These are phyloP conservation scores for Gardenia jasminoides DNA, from an alignment of 257 asterid genomes.

Conservation along the genomic window DNA sequence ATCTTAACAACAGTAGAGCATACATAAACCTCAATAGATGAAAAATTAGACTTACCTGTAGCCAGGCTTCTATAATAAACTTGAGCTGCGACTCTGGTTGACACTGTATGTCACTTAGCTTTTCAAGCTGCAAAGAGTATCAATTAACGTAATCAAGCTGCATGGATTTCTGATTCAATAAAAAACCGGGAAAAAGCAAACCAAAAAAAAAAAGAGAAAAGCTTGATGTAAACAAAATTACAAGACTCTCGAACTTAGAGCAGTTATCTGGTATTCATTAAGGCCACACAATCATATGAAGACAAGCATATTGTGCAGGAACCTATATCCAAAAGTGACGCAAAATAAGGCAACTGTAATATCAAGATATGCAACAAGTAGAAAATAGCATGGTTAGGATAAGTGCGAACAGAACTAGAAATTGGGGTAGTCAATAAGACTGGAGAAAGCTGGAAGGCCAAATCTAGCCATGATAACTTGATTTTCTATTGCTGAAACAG, in stretches of 20 bases:
- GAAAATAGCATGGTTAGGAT: background rate
- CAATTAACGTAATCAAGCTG: constrained; percentile 7
- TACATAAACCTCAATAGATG: background rate
- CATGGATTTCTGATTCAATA: background rate
- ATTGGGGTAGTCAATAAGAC: background rate
- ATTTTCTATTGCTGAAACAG: background rate
- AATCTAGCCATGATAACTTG: background rate
- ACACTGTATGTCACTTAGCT: constrained; percentile 75
- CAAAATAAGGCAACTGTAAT: background rate
- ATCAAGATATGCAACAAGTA: background rate
- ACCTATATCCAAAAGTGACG: background rate
- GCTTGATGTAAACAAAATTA: background rate
- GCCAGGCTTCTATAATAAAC: constrained; percentile 96
- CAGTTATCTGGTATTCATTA: background rate
- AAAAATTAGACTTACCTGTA: constrained; percentile 52
- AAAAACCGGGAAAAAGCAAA: background rate
- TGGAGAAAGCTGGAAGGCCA: background rate
- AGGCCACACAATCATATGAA: background rate
- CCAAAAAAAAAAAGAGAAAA: constrained; percentile 2
- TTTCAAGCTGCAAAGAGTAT: constrained; percentile 70
- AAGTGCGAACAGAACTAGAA: background rate
- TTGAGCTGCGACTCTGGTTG: constrained; percentile 97
- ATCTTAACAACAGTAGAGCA: background rate
- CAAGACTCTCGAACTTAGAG: background rate
- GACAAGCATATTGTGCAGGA: background rate